phyloP scores from a whole-genome alignment of 495 filamentous ascomycete genomes.

The Tuber melanosporum region DNA sequence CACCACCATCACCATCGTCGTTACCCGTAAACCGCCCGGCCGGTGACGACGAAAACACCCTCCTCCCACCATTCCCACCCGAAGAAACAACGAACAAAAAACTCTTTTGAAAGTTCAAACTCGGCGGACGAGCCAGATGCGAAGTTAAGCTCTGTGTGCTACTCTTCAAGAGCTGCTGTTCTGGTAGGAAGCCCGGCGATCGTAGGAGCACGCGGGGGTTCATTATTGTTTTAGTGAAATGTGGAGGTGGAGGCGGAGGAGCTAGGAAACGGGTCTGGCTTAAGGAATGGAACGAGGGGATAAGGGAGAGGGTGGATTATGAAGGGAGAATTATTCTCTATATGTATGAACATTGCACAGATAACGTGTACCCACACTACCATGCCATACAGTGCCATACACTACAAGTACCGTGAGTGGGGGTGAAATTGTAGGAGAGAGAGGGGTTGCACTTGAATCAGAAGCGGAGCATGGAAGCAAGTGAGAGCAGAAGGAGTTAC shows the following conservation, averaged over 20 bases:
- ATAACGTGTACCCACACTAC: neutral
- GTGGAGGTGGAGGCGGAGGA: neutral
- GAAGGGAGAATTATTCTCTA: neutral
- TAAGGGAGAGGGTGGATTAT: neutral
- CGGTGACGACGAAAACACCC: constrained; percentile 20
- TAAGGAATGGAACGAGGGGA: neutral
- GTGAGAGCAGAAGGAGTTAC: neutral
- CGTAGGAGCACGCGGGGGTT: constrained; percentile 31
- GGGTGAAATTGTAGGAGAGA: neutral
- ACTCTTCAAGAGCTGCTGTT: constrained; percentile 12
- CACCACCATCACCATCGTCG: constrained; percentile 11
- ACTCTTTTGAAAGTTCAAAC: constrained; percentile 31
- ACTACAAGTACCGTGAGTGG: neutral
- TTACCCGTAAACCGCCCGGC: neutral
- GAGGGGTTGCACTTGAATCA: neutral
- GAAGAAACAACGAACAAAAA: constrained; percentile 20
- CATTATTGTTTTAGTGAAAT: constrained; percentile 9
- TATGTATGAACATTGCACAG: neutral
- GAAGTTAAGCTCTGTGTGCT: constrained; percentile 3
- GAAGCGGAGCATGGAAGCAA: neutral
- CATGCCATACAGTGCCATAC: neutral
- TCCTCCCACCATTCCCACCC: neutral
- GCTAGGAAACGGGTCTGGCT: neutral
- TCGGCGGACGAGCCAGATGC: constrained; percentile 7
- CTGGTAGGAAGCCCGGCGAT: constrained; percentile 27